Evolutionary conservation across 495 filamentous ascomycete genomes (phyloP).

Genomic region (Lindgomyces ingoldianus): DNA sequence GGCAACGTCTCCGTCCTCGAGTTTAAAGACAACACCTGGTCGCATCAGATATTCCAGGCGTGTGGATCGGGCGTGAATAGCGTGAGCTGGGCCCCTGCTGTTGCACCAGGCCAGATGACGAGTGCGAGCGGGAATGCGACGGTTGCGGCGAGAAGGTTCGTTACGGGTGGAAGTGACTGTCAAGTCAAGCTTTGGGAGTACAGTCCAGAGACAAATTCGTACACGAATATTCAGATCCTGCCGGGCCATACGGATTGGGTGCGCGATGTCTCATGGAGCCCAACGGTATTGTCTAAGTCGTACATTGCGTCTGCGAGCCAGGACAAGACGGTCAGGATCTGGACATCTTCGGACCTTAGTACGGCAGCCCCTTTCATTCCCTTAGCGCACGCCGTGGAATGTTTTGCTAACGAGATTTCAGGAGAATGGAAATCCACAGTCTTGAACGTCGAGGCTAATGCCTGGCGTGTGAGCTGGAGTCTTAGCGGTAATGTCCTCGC

Average conservation of each 20-base stretch:
- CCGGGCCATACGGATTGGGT: constrained; percentile 95
- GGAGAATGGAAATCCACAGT: constrained; percentile 79
- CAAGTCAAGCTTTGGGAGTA: constrained; percentile 86
- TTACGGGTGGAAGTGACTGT: constrained; percentile 92
- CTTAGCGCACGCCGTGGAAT: not conserved
- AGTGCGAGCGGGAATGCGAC: constrained; percentile 63
- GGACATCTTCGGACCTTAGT: constrained; percentile 62
- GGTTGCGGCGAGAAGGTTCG: constrained; percentile 71
- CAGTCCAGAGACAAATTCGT: constrained; percentile 53
- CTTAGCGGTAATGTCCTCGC: constrained; percentile 96
- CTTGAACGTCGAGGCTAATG: constrained; percentile 79
- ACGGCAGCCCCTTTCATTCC: not conserved
- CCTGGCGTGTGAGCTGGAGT: constrained; percentile 98
- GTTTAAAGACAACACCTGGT: constrained; percentile 89
- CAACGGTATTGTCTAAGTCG: constrained; percentile 86
- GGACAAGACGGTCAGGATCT: constrained; percentile 95
- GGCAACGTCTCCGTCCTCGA: constrained; percentile 91
- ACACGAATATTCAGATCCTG: constrained; percentile 56
- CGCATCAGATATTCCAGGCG: constrained; percentile 83
- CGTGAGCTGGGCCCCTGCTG: constrained; percentile 90
- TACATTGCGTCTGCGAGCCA: constrained; percentile 96
- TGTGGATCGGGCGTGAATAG: constrained; percentile 92
- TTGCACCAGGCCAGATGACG: constrained; percentile 75
- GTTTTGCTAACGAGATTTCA: constrained; percentile 29
- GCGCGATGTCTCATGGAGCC: constrained; percentile 94